Conservation (phyloP, 768 basidiomycete genomes). For the Tephrocybe sp. region DNA sequence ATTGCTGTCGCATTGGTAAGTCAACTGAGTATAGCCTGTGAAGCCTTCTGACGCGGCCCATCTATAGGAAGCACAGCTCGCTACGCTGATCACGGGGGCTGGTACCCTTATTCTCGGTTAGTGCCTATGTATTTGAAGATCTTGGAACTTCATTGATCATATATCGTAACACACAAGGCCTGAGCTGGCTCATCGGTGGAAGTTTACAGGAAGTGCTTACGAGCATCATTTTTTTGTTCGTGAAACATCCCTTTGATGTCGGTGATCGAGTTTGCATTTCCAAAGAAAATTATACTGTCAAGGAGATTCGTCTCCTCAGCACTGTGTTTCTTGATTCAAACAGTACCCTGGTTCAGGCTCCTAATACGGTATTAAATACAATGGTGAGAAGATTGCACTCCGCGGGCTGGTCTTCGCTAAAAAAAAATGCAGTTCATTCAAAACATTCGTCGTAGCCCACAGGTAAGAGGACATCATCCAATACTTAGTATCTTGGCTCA, state of each 20-base stretch:
- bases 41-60: slow-evolving; percentile 1
- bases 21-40: slow-evolving; percentile 7
- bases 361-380: slow-evolving; percentile 59
- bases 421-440: slow-evolving; percentile 51
- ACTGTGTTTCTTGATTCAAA: slow-evolving; percentile 67
- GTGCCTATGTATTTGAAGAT: slow-evolving; percentile 14
- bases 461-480: slow-evolving; percentile 32
- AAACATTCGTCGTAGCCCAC: slow-evolving; percentile 70
- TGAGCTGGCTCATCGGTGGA: slow-evolving; percentile 85
- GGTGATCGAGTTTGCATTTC: slow-evolving; percentile 65
- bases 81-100: slow-evolving; percentile 72
- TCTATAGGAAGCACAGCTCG: slow-evolving; percentile 65
- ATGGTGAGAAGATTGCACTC: slow-evolving; percentile 32
- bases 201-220: slow-evolving; percentile 79
- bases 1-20: slow-evolving; percentile 77
- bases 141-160: neutral
- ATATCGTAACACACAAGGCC: slow-evolving; percentile 34
- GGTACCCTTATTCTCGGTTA: slow-evolving; percentile 54
- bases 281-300: slow-evolving; percentile 67
- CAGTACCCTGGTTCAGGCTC: slow-evolving; percentile 65
- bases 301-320: slow-evolving; percentile 82
- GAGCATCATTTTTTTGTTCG: slow-evolving; percentile 88
- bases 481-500: neutral
- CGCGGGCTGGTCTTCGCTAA: neutral
- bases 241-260: slow-evolving; percentile 83